These are phyloP conservation scores for Ustilago nuda DNA, from an alignment of 1,284 basidiomycete genomes.

Conservation along the genomic window DNA sequence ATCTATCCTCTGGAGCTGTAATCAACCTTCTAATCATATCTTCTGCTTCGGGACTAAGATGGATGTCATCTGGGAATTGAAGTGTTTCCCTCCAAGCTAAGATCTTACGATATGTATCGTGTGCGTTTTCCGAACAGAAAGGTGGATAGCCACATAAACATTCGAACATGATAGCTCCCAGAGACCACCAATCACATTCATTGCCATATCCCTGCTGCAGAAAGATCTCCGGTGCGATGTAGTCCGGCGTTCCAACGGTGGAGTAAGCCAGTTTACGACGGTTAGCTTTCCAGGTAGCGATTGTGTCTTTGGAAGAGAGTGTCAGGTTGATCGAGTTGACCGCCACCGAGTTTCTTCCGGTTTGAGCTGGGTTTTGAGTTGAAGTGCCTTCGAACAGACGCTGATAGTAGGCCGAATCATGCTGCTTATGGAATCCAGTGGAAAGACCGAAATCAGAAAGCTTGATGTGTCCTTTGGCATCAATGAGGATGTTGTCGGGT, in stretches of 20 bases:
- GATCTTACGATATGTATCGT: constrained; percentile 98
- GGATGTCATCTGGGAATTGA: constrained; percentile 93
- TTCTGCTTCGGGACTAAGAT: constrained; percentile 90
- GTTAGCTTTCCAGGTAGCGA: constrained; percentile 96
- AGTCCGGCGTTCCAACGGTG: constrained; percentile 98
- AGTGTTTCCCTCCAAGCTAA: constrained; percentile 91
- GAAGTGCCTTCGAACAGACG: constrained; percentile 79
- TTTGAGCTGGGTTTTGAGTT: constrained; percentile 49
- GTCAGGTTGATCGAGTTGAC: constrained; percentile 69
- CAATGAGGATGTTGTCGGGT: constrained; percentile 97
- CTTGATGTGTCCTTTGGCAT: constrained; percentile 90
- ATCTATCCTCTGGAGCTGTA: constrained; percentile 82
- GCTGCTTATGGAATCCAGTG: constrained; percentile 93
- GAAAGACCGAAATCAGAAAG: constrained; percentile 96
- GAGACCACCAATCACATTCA: constrained; percentile 95
- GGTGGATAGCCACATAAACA: constrained; percentile 95
- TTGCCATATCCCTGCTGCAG: constrained; percentile 96
- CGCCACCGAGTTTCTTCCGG: constrained; percentile 66
- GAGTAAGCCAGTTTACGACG: constrained; percentile 96
- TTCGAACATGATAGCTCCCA: constrained; percentile 95
- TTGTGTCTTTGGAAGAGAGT: constrained; percentile 66
- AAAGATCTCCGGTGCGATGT: constrained; percentile 99
- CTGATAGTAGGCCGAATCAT: constrained; percentile 94
- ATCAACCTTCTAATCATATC: constrained; percentile 89
- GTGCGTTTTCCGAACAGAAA: constrained; percentile 96